Conservation (phyloP, 345 rosid species). For the Turnera subulata region DNA sequence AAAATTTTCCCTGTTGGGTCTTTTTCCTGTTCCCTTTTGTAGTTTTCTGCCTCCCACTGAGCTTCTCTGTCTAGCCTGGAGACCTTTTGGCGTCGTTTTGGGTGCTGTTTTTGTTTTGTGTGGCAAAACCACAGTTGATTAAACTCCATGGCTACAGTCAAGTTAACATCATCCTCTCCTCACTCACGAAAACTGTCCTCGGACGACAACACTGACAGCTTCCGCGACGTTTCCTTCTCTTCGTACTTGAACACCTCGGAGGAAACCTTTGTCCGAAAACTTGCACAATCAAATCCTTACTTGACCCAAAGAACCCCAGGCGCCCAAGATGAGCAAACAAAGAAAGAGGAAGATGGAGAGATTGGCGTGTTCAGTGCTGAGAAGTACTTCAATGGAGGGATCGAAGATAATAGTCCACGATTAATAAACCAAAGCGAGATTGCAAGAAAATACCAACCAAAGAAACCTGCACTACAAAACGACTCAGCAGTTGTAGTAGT, state of each 20-base stretch:
- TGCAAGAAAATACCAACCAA: constrained; percentile 13
- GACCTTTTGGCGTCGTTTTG: not conserved
- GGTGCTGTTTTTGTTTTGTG: constrained; percentile 10
- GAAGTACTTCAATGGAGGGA: constrained; percentile 67
- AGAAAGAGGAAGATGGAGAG: constrained; percentile 56
- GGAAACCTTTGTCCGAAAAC: constrained; percentile 33
- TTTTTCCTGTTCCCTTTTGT: constrained; percentile 23
- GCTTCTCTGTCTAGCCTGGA: not conserved
- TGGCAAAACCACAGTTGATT: not conserved
- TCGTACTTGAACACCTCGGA: constrained; percentile 41
- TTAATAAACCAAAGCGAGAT: constrained; percentile 15
- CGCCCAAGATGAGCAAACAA: not conserved
- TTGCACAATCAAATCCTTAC: constrained; percentile 22
- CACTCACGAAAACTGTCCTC: constrained; percentile 26
- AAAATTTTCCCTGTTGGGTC: constrained; percentile 15
- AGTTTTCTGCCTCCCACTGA: constrained; percentile 11
- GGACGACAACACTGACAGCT: constrained; percentile 19
- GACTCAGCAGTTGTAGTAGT: too few species aligned
- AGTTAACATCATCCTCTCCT: constrained; percentile 22
- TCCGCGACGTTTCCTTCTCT: constrained; percentile 46
- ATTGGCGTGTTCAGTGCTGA: constrained; percentile 83
- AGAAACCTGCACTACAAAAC: constrained; percentile 12
- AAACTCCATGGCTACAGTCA: constrained; percentile 29
- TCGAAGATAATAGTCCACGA: constrained; percentile 41
- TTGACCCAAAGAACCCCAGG: not conserved